Base-by-base conservation (phyloP, 2,329 filamentous ascomycete genomes). In the Arthroderma uncinatum region DNA sequence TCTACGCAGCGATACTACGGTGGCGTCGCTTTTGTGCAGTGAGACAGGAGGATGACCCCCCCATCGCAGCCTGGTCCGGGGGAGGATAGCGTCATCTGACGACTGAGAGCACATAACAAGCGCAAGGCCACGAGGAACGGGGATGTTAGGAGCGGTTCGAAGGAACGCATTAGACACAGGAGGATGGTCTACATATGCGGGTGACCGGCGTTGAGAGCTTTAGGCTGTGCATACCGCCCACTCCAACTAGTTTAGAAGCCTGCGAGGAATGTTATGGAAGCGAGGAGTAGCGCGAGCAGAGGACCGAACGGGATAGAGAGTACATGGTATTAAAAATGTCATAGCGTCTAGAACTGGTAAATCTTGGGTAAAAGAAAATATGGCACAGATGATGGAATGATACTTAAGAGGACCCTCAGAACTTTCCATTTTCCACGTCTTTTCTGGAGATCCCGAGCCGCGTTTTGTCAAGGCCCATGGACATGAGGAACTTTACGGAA, bases 401-500 rank as follows among this genome's bases (percentile, higher is more conserved):
- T 25, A 21, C 25, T 10, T 47, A 10, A 47, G 19, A 47, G 14
- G 5, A 12, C 10, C 23, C 25, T 50, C 3, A 33, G 2, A 50
- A 30, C 44, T 50, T 53, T 44, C 59, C 16, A 10, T 66, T 74
- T 71, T 83, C 80, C 5, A 85, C 81, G 19, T 85, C 80, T 63
- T 76, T 74, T 59, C 82, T 73, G 2, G 77, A 79, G 59, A 84
- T 68, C 12, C 66, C 68, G 55, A 82, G 72, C 68, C 82, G 81
- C 57, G 71, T 73, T 74, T 78, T 81, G 57, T 74, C 74, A 76
- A 63, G 61, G 14, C 82, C 82, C 82, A 85, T 85, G 42, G 79
- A 82, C 23, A 75, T 76, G 21, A 85, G 71, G 66, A 78, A 85
- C 1, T 69, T 62, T 12, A 85, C 73, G 4, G 75, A 82, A 60